Percentiles rank a stretch among this genome's conserved stretches.
Evolutionary conservation across 2,329 filamentous ascomycete species (phyloP).

Genomic region (Phyllosticta citrichinensis): DNA sequence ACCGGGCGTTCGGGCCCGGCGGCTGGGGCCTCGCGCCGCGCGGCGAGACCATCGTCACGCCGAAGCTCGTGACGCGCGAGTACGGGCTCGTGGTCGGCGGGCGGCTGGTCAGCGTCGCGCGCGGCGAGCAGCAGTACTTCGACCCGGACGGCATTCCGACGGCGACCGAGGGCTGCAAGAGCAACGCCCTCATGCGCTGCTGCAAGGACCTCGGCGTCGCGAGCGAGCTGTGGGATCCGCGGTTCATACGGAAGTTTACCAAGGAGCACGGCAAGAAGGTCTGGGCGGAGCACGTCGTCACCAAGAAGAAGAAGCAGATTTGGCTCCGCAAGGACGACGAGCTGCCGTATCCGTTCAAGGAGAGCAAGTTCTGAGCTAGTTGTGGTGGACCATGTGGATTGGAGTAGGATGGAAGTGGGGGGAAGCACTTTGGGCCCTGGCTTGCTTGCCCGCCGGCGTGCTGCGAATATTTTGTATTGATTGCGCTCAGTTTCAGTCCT

Average conservation of each 20-base stretch:
- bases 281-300: slow-evolving; percentile 80
- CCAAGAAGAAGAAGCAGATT: slow-evolving; percentile 83
- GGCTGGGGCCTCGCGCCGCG: slow-evolving; percentile 90
- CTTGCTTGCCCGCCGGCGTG: too few relatives aligned
- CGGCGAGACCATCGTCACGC: slow-evolving; percentile 75
- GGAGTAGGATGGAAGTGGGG: background rate
- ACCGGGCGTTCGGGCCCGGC: slow-evolving; percentile 84
- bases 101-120: slow-evolving; percentile 74
- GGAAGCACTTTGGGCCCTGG: background rate
- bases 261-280: slow-evolving; percentile 63
- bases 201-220: slow-evolving; percentile 96
- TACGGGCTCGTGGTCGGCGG: slow-evolving; percentile 86
- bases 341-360: slow-evolving; percentile 53
- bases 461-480: too few relatives aligned
- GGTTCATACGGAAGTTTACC: slow-evolving; percentile 78
- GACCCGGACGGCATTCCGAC: slow-evolving; percentile 81
- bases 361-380: slow-evolving; percentile 4
- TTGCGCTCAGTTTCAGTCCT: too few relatives aligned
- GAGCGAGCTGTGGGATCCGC: slow-evolving; percentile 91
- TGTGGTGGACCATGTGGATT: background rate
- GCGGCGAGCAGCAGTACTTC: slow-evolving; percentile 94
- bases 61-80: slow-evolving; percentile 73
- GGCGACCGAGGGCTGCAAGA: slow-evolving; percentile 93
- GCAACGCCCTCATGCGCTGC: slow-evolving; percentile 94
- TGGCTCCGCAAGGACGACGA: slow-evolving; percentile 78